A percentile compares a stretch with the other conserved stretches of the same genome.
These are phyloP conservation scores for Phaffia rhodozyma DNA, from an alignment of 1,284 basidiomycete species.

Conservation along the genomic window DNA sequence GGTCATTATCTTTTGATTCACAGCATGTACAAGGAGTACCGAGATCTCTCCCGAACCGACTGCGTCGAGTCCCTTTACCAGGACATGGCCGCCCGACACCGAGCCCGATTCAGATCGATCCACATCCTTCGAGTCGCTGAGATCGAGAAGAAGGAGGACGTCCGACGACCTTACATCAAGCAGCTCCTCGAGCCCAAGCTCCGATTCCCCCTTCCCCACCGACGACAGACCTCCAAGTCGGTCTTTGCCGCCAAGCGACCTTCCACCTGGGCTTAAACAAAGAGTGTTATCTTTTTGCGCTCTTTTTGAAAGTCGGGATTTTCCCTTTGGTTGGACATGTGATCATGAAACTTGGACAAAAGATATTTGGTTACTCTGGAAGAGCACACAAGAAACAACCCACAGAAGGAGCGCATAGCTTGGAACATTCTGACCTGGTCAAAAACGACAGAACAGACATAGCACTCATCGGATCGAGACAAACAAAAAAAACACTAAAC, in stretches of 20 bases:
- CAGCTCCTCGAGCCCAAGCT: conserved; percentile 81
- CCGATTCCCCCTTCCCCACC: conserved; percentile 97
- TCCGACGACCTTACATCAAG: conserved; percentile 85
- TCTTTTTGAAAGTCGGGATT: no score
- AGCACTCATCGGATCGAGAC: no score
- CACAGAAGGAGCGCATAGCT: no score
- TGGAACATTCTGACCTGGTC: no score
- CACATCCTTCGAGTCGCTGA: conserved; percentile 47
- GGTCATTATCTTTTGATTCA: neutral
- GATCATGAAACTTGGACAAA: no score
- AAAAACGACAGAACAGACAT: no score
- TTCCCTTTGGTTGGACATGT: no score
- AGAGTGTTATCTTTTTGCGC: neutral
- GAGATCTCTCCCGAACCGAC: conserved; percentile 84
- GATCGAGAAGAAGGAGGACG: conserved; percentile 82
- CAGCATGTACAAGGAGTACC: conserved; percentile 72
- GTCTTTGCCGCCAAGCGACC: conserved; percentile 40
- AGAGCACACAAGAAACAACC: no score
- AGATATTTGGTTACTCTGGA: no score
- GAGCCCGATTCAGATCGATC: conserved; percentile 97
- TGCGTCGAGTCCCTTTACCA: conserved; percentile 97
- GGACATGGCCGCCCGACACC: conserved; percentile 98
- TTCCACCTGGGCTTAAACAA: conserved; percentile 33
- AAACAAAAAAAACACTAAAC: no score
- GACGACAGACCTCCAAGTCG: conserved; percentile 38